These are phyloP conservation scores for Moniliella sp. DNA, from an alignment of 1,284 basidiomycete species.

Conservation along the genomic window DNA sequence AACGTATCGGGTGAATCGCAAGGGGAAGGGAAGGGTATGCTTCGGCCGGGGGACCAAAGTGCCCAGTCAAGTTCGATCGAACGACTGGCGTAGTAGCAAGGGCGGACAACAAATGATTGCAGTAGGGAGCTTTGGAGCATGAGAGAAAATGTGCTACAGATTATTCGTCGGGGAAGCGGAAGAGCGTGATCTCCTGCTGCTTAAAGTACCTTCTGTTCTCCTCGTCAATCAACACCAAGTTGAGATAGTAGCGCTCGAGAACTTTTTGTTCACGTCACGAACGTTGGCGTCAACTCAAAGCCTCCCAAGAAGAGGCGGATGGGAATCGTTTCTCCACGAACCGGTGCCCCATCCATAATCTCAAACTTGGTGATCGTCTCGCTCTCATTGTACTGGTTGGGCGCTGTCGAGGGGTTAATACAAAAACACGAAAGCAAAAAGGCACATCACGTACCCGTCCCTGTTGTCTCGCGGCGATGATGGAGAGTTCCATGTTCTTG, in stretches of 20 bases:
- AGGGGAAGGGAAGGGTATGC: no score
- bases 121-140: no score
- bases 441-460: constrained; percentile 36
- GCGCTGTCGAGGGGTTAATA: no score
- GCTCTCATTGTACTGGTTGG: constrained; percentile 95
- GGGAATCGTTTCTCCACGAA: constrained; percentile 63
- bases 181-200: constrained; percentile 33
- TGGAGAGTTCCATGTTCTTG: constrained; percentile 97
- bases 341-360: constrained; percentile 53
- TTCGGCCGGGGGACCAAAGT: no score
- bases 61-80: no score
- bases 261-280: constrained; percentile 97
- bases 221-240: constrained; percentile 50
- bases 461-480: constrained; percentile 93
- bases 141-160: no score
- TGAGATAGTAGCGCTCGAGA: constrained; percentile 77
- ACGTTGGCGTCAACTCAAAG: constrained; percentile 91
- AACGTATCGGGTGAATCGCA: no score
- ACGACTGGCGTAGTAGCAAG: no score
- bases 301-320: constrained; percentile 92
- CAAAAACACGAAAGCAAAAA: no score
- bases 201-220: constrained; percentile 90
- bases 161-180: no score
- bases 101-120: no score
- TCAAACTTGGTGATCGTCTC: constrained; percentile 99